A percentile compares a stretch with the other conserved stretches of the same genome.
phyloP scores from a whole-genome alignment of 192 early-diverging fungal species.

The Dispira simplex region DNA sequence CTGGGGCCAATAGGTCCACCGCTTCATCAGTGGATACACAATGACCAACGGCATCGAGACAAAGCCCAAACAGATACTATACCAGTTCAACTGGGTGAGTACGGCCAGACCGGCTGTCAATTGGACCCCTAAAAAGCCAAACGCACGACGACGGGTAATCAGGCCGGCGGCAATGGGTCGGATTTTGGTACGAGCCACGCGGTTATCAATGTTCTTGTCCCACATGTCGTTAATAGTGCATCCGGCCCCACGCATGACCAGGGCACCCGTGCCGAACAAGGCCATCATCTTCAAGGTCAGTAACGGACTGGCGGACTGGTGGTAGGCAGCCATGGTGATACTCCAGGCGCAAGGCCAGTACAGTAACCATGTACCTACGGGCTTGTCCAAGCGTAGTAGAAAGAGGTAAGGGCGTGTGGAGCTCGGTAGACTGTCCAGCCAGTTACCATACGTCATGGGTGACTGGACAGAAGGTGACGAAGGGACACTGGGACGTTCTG shows the following conservation, averaged over 20 bases:
- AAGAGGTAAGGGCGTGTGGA: conserved; percentile 51
- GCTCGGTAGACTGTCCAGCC: conserved; percentile 34
- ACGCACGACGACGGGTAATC: conserved; percentile 45
- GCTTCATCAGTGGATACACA: conserved; percentile 88
- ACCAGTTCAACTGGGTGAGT: conserved; percentile 76
- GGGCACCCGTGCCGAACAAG: conserved; percentile 70
- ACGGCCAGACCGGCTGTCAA: conserved; percentile 66
- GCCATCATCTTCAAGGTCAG: conserved; percentile 46
- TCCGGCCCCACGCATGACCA: conserved; percentile 90
- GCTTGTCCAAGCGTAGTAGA: conserved; percentile 74
- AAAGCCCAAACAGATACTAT: conserved; percentile 72
- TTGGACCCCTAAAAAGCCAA: conserved; percentile 67
- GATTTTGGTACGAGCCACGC: conserved; percentile 65
- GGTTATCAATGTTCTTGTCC: conserved; percentile 82
- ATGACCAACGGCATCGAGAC: conserved; percentile 62
- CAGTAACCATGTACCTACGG: conserved; percentile 83
- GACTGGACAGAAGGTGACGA: too few species aligned
- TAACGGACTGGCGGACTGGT: conserved; percentile 21
- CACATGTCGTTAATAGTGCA: conserved; percentile 97
- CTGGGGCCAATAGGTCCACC: conserved; percentile 93
- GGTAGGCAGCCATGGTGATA: conserved; percentile 51
- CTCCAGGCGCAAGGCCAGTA: conserved; percentile 83
- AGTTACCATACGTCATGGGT: conserved; percentile 21
- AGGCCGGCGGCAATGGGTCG: conserved; percentile 72
- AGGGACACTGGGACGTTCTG: too few species aligned